phyloP scores from a whole-genome alignment of 1,284 basidiomycete genomes.

The Puccinia triticina region DNA sequence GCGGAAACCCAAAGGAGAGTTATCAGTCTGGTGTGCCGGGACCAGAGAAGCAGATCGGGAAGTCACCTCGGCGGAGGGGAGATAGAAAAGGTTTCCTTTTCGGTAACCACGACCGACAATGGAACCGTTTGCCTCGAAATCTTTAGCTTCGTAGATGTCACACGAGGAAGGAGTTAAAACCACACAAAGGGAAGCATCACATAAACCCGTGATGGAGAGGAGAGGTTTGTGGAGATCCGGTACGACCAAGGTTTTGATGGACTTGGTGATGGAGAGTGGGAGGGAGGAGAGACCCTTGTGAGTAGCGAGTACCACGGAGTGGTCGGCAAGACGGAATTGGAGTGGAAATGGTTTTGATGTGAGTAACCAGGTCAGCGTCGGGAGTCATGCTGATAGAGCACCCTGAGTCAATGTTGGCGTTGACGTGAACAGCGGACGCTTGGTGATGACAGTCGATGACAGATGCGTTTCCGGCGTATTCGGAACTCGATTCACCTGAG shows the following conservation, averaged over 20 bases:
- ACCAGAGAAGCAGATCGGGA: neutral
- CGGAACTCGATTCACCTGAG: no score
- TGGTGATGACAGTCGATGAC: neutral
- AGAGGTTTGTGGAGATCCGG: neutral
- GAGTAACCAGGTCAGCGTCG: neutral
- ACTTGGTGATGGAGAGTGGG: neutral
- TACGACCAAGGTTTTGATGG: neutral
- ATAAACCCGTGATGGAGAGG: neutral
- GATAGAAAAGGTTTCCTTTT: neutral
- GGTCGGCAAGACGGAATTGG: neutral
- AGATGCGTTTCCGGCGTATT: neutral
- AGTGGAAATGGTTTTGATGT: neutral
- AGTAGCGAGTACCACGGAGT: neutral
- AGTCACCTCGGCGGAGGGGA: neutral
- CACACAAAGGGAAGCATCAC: neutral
- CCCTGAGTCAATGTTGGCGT: neutral
- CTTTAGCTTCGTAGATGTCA: neutral
- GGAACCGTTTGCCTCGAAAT: neutral
- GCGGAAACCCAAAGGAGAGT: neutral
- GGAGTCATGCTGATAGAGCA: neutral
- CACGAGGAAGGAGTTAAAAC: neutral
- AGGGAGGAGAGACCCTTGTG: no score
- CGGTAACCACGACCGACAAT: neutral
- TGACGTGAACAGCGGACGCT: no score
- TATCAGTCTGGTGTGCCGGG: neutral